Percentiles rank a stretch among this genome's conserved stretches.
These are phyloP conservation scores for Musa troglodytarum DNA, from an alignment of 176 grass and related monocot species.

Conservation along the genomic window DNA sequence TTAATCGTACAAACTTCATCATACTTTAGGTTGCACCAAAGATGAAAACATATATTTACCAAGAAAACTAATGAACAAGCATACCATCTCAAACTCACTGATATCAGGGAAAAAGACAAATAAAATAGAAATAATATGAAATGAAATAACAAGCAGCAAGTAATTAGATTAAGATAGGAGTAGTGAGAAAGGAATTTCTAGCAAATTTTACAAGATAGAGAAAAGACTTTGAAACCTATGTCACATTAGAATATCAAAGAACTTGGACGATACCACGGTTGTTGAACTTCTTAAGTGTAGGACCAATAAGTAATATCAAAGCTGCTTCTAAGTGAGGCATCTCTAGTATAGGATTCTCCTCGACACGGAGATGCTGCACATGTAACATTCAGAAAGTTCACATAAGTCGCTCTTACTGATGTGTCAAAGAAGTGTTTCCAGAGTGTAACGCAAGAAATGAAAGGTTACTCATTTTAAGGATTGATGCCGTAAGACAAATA, in stretches of 20 bases:
- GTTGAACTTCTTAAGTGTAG: constrained; percentile 88
- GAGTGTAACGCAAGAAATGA: neutral
- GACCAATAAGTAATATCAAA: constrained; percentile 73
- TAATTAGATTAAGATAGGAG: no score
- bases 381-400: constrained; percentile 18
- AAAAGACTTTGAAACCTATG: neutral
- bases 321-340: constrained; percentile 72
- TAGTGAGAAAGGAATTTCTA: no score
- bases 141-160: neutral
- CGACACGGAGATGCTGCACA: constrained; percentile 72
- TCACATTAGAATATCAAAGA: neutral
- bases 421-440: neutral
- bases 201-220: neutral
- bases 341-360: constrained; percentile 91
- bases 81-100: neutral
- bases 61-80: no score
- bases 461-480: neutral
- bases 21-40: neutral
- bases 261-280: constrained; percentile 47
- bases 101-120: neutral
- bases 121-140: neutral
- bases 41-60: neutral
- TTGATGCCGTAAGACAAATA: neutral
- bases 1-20: neutral
- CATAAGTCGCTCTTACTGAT: neutral